A percentile compares a stretch with the other conserved stretches of the same genome.
phyloP scores from a whole-genome alignment of 345 rosid species.

The Ricinus communis region DNA sequence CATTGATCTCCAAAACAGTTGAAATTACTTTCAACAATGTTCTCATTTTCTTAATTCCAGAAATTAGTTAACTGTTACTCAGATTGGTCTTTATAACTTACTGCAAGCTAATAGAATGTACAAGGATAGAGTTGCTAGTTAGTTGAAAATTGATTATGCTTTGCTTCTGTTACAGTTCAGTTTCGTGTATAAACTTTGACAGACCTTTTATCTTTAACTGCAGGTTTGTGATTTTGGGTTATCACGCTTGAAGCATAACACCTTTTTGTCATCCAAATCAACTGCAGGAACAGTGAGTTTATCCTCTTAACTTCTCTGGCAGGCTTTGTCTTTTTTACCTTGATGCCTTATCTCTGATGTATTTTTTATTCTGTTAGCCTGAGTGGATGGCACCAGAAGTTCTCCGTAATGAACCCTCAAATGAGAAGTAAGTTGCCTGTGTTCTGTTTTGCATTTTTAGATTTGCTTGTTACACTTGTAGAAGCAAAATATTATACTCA shows the following conservation, averaged over 20 bases:
- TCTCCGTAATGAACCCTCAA: constrained; percentile 91
- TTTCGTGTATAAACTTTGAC: background rate
- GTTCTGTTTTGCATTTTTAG: background rate
- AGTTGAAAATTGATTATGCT: constrained; percentile 7
- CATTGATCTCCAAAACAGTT: background rate
- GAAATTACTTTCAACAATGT: background rate
- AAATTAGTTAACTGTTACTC: background rate
- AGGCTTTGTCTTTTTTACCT: constrained; percentile 14
- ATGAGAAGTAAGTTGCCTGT: constrained; percentile 77
- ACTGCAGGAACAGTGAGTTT: constrained; percentile 95
- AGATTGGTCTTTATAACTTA: too few relatives aligned
- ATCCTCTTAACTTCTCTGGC: background rate
- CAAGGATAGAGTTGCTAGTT: background rate
- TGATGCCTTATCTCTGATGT: constrained; percentile 25
- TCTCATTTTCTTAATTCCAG: background rate
- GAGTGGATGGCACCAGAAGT: constrained; percentile 99
- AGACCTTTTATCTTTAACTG: constrained; percentile 3
- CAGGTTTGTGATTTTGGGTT: constrained; percentile 97
- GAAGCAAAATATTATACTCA: too few relatives aligned
- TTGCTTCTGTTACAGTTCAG: background rate
- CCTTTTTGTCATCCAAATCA: constrained; percentile 96
- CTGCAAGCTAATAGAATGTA: background rate
- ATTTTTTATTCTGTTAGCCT: constrained; percentile 58
- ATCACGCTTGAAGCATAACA: constrained; percentile 96
- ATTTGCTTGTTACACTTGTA: background rate